These are phyloP conservation scores for Trichosanthes cucumerina DNA, from an alignment of 306 rosid species.

Conservation along the genomic window DNA sequence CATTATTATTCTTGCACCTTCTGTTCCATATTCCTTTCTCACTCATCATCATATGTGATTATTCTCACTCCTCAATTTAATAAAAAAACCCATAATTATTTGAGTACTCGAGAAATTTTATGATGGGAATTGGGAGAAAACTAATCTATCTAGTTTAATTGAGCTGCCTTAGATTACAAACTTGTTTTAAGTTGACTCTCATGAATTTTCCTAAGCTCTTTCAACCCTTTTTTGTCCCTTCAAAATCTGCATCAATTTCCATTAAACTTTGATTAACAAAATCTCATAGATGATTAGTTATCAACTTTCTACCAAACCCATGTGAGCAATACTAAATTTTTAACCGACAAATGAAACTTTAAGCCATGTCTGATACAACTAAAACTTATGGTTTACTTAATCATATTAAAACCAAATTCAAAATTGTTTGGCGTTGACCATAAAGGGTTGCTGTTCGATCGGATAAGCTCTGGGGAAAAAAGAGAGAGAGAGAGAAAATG, in stretches of 20 bases:
- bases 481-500: conserved; percentile 22
- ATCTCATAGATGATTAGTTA: not conserved
- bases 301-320: conserved; percentile 8
- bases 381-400: not conserved
- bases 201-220: not conserved
- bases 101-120: not conserved
- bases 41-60: not conserved
- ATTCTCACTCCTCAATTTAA: not conserved
- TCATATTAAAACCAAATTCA: not conserved
- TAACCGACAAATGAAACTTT: not conserved
- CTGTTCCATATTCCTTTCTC: not conserved
- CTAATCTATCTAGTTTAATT: not conserved
- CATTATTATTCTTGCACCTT: not conserved
- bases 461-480: conserved; percentile 6
- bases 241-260: not conserved
- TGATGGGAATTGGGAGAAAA: not conserved
- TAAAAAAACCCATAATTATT: not conserved
- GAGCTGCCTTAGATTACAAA: not conserved
- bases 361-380: not conserved
- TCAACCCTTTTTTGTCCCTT: not conserved
- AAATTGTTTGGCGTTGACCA: not conserved
- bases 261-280: not conserved
- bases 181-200: not conserved
- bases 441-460: not conserved
- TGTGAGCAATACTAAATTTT: not conserved